A percentile compares a stretch with the other conserved stretches of the same genome.
These are phyloP conservation scores for Zoysia matrella DNA, from an alignment of 202 grass and related monocot genomes.

Conservation along the genomic window DNA sequence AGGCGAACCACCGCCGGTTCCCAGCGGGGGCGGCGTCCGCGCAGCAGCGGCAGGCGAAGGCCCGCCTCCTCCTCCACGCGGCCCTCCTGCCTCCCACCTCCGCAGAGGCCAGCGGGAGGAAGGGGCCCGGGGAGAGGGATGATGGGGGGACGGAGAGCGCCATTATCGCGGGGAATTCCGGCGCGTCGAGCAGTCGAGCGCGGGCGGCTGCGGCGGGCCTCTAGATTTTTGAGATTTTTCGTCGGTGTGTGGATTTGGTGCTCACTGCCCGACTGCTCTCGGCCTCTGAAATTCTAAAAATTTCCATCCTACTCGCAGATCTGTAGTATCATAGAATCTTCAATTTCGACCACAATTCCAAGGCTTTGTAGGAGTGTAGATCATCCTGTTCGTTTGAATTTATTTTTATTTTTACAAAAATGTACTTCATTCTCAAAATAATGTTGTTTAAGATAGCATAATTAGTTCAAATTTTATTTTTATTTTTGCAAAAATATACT, in stretches of 20 bases:
- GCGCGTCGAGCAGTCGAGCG: not conserved
- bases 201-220: not conserved
- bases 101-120: not conserved
- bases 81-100: not conserved
- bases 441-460: too few species aligned
- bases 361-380: too few species aligned
- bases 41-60: slow-evolving; percentile 50
- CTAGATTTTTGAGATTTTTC: not conserved
- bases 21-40: slow-evolving; percentile 19
- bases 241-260: slow-evolving; percentile 35
- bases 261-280: not conserved
- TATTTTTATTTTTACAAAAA: too few species aligned
- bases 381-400: too few species aligned
- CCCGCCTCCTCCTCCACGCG: slow-evolving; percentile 23
- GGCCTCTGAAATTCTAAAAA: slow-evolving; percentile 36
- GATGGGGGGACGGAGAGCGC: slow-evolving; percentile 62
- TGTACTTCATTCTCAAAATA: too few species aligned
- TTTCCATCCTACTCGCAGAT: not conserved
- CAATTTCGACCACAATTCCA: too few species aligned
- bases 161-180: slow-evolving; percentile 38
- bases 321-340: too few species aligned
- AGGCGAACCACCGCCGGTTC: slow-evolving; percentile 39
- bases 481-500: too few species aligned
- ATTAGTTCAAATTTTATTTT: too few species aligned
- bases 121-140: slow-evolving; percentile 25